Percentiles rank a stretch among this genome's conserved stretches.
phyloP scores from a whole-genome alignment of 2,329 filamentous ascomycete genomes.

The Dothistroma septosporum region DNA sequence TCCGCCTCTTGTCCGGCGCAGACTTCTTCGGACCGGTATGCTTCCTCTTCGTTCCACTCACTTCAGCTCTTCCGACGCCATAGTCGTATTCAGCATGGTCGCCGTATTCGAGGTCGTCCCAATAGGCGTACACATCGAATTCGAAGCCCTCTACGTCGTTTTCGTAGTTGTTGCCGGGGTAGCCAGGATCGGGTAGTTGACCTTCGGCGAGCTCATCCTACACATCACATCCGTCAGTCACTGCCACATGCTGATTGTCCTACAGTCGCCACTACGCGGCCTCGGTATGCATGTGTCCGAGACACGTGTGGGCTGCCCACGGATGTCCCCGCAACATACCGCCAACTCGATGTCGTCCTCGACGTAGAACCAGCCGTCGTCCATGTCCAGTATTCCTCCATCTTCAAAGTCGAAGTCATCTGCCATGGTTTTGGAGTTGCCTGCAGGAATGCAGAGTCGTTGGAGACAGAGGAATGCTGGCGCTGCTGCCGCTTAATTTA shows the following conservation, averaged over 20 bases:
- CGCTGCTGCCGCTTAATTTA: background rate
- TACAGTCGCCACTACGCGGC: background rate
- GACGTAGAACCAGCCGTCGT: conserved; percentile 44
- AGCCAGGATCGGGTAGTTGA: conserved; percentile 42
- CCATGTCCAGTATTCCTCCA: conserved; percentile 37
- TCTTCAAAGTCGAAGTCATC: conserved; percentile 39
- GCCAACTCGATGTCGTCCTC: conserved; percentile 42
- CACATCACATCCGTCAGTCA: background rate
- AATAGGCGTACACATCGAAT: conserved; percentile 49
- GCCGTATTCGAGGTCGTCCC: conserved; percentile 47
- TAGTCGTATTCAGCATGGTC: conserved; percentile 45
- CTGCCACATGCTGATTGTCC: background rate
- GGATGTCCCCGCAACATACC: conserved; percentile 27
- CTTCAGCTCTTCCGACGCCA: conserved; percentile 19
- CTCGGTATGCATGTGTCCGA: conserved; percentile 13
- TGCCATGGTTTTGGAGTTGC: conserved; percentile 20
- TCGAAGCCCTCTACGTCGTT: conserved; percentile 34
- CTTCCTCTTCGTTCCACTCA: conserved; percentile 33
- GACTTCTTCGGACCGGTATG: conserved; percentile 4
- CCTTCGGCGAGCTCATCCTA: conserved; percentile 50
- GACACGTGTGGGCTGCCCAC: background rate
- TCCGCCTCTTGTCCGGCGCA: conserved; percentile 23
- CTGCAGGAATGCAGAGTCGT: background rate
- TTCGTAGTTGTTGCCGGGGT: conserved; percentile 33
- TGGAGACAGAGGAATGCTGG: background rate